phyloP scores from a whole-genome alignment of 75 land plant species.

The Adiantum capillusveneris region DNA sequence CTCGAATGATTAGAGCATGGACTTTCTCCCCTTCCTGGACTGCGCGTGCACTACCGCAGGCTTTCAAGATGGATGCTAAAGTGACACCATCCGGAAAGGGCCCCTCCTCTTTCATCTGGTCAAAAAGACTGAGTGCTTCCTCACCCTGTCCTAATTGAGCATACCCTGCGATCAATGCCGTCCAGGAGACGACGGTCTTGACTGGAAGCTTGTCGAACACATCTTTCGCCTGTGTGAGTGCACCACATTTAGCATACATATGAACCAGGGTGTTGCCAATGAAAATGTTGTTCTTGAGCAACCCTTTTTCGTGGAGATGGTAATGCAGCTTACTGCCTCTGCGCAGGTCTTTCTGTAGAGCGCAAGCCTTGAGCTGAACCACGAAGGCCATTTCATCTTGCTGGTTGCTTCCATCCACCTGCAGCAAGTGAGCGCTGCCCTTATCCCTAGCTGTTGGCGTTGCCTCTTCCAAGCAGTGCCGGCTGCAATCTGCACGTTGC shows the following conservation, averaged over 20 bases:
- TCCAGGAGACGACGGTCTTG: conserved; percentile 54
- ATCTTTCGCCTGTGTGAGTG: conserved; percentile 40
- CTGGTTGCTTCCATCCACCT: no score
- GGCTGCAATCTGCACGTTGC: no score
- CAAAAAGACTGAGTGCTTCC: conserved; percentile 17
- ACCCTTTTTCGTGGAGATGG: conserved; percentile 9
- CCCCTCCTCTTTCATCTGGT: conserved; percentile 14
- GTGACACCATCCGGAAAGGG: conserved; percentile 21
- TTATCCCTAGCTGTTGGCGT: no score
- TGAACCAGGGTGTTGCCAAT: conserved; percentile 57
- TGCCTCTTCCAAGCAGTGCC: no score
- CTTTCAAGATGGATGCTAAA: conserved; percentile 19
- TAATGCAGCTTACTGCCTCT: conserved; percentile 14
- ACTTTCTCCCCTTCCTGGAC: conserved; percentile 21
- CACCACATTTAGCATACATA: conserved; percentile 67
- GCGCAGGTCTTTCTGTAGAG: conserved; percentile 6
- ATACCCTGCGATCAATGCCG: conserved; percentile 30
- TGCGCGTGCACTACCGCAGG: conserved; percentile 19
- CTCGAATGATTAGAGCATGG: conserved; percentile 14
- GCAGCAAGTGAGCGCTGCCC: no score
- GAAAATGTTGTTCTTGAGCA: background rate
- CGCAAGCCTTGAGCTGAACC: conserved; percentile 7
- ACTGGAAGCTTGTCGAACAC: conserved; percentile 40
- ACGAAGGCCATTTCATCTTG: background rate
- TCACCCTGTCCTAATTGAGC: conserved; percentile 15